Evolutionary conservation across 305 asterid species (phyloP).

Genomic region (Rubia occidens): DNA sequence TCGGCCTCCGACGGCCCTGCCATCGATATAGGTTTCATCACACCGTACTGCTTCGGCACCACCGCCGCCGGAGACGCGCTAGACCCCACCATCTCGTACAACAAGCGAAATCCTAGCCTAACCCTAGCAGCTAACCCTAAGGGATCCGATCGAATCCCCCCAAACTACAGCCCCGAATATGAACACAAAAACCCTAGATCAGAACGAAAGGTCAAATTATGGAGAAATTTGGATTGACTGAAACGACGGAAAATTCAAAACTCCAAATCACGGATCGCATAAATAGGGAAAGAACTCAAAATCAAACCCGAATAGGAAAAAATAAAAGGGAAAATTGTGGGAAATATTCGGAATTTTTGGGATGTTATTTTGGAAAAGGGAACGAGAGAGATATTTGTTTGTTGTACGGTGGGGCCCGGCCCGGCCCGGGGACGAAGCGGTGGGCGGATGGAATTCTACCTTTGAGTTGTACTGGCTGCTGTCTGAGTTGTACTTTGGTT

Average conservation of each 20-base stretch:
- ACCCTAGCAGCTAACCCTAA: not conserved
- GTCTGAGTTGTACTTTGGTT: not conserved
- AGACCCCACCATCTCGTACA: conserved; percentile 17
- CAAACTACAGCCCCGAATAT: not conserved
- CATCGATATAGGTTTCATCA: conserved; percentile 61
- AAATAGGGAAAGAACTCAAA: not conserved
- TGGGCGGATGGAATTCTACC: not conserved
- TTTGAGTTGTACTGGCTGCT: not conserved
- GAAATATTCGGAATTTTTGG: not conserved
- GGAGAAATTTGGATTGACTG: conserved; percentile 8
- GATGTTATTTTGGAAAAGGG: not conserved
- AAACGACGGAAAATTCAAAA: not conserved
- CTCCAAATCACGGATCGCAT: not conserved
- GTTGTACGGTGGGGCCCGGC: not conserved
- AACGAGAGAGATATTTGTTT: conserved; percentile 5
- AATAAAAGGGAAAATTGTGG: not conserved
- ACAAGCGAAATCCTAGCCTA: conserved; percentile 3
- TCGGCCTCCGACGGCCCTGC: conserved; percentile 70
- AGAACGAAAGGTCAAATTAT: not conserved
- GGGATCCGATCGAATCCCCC: conserved; percentile 6
- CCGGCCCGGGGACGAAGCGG: not conserved
- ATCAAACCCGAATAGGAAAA: not conserved
- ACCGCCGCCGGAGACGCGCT: conserved; percentile 21
- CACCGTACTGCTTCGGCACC: conserved; percentile 57
- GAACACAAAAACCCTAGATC: conserved; percentile 11